A percentile compares a stretch with the other conserved stretches of the same genome.
phyloP scores from a whole-genome alignment of 179 eudicot species.

The Vitellaria paradoxa region DNA sequence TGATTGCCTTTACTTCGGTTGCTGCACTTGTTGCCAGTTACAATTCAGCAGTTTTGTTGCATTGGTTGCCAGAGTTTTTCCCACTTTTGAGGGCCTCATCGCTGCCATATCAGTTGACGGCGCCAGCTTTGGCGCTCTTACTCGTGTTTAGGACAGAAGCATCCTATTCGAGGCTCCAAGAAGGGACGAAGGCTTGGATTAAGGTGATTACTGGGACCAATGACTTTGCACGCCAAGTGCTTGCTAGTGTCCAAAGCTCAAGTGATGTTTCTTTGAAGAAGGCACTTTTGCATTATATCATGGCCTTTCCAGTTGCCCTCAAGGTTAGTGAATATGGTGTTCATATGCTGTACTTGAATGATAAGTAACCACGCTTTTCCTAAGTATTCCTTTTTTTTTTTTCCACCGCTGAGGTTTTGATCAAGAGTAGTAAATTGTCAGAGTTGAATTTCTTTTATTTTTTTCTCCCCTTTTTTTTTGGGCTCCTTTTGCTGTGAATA shows the following conservation, averaged over 20 bases:
- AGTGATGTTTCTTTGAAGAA: constrained; percentile 49
- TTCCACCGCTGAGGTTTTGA: no score
- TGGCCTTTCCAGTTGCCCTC: constrained; percentile 90
- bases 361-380: no score
- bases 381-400: background rate
- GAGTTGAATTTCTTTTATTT: background rate
- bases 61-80: constrained; percentile 68
- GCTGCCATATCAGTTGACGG: constrained; percentile 92
- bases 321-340: constrained; percentile 48
- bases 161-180: constrained; percentile 86
- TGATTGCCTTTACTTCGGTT: constrained; percentile 67
- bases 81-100: constrained; percentile 79
- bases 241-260: constrained; percentile 54
- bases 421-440: background rate
- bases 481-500: background rate
- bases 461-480: background rate
- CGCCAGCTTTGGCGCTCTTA: constrained; percentile 87
- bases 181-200: constrained; percentile 94
- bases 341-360: no score
- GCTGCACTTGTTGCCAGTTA: constrained; percentile 69
- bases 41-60: constrained; percentile 58
- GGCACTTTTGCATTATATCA: constrained; percentile 77
- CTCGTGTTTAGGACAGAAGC: constrained; percentile 96
- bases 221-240: constrained; percentile 78
- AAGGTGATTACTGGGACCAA: constrained; percentile 62